Percentiles rank a stretch among this genome's conserved stretches.
Conservation (phyloP, 108 stramenopile genomes). For the Skeletonema tropicum region DNA sequence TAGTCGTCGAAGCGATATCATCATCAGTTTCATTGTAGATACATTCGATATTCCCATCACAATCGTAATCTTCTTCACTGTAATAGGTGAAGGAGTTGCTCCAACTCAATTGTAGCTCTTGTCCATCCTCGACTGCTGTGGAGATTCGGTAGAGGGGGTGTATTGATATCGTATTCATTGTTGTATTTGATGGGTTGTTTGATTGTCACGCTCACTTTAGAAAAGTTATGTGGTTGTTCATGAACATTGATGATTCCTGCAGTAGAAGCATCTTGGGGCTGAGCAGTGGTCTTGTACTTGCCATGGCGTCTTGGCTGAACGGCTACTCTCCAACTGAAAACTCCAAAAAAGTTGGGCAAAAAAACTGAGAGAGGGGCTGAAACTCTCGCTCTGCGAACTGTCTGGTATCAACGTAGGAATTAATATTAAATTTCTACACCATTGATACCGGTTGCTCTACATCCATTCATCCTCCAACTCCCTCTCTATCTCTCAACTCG, state of each 20-base stretch:
- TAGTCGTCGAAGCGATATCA: not conserved
- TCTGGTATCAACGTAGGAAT: not conserved
- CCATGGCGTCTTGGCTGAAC: too few species aligned
- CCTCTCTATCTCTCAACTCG: too few species aligned
- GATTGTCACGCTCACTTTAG: too few species aligned
- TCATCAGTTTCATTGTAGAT: not conserved
- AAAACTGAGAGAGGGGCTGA: too few species aligned
- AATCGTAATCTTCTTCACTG: not conserved
- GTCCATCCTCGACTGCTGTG: not conserved
- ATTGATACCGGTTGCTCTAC: not conserved
- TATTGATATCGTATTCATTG: not conserved
- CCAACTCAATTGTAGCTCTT: not conserved
- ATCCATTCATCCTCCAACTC: too few species aligned
- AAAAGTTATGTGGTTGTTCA: too few species aligned
- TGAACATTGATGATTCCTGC: too few species aligned
- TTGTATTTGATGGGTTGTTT: not conserved
- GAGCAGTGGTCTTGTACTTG: too few species aligned
- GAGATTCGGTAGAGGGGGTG: constrained; percentile 1
- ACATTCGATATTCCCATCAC: not conserved
- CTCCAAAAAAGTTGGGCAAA: too few species aligned
- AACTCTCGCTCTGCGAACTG: too few species aligned
- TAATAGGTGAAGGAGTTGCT: not conserved
- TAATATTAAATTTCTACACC: not conserved
- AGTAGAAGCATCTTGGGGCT: too few species aligned
- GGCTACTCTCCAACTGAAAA: too few species aligned